Conservation (phyloP, 2,329 filamentous ascomycete species). For the Monilinia polystroma region DNA sequence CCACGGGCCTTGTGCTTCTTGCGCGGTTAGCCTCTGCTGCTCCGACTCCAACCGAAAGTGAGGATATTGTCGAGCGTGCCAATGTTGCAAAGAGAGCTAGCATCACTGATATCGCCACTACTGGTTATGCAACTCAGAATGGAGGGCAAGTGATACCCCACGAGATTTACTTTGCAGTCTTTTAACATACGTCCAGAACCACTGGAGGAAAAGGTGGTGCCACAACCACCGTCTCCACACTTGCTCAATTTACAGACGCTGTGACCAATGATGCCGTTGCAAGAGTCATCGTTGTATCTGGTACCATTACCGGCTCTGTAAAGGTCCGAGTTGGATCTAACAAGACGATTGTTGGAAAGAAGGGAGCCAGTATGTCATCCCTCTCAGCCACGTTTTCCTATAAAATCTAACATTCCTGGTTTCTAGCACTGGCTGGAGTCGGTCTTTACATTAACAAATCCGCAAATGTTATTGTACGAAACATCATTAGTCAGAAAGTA, state of each 20-base stretch:
- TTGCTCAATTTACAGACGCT: slow-evolving; percentile 35
- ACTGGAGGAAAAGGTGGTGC: slow-evolving; percentile 49
- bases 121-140: slow-evolving; percentile 50
- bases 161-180: neutral
- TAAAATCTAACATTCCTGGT: neutral
- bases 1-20: slow-evolving; percentile 47
- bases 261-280: slow-evolving; percentile 43
- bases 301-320: slow-evolving; percentile 36
- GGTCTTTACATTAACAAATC: slow-evolving; percentile 49
- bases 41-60: slow-evolving; percentile 49
- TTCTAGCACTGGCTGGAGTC: slow-evolving; percentile 45
- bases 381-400: neutral
- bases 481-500: slow-evolving; percentile 53
- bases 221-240: slow-evolving; percentile 48
- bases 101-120: slow-evolving; percentile 35
- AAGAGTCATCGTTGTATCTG: slow-evolving; percentile 47
- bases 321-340: slow-evolving; percentile 37
- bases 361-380: slow-evolving; percentile 39
- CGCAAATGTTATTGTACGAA: slow-evolving; percentile 57
- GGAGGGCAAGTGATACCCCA: slow-evolving; percentile 29
- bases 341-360: slow-evolving; percentile 46
- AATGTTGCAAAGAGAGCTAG: slow-evolving; percentile 47
- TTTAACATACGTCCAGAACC: slow-evolving; percentile 38
- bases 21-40: slow-evolving; percentile 43
- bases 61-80: slow-evolving; percentile 33